Percentiles rank a stretch among this genome's conserved stretches.
These are phyloP conservation scores for Apiospora koreana DNA, from an alignment of 2,329 filamentous ascomycete genomes.

Conservation along the genomic window DNA sequence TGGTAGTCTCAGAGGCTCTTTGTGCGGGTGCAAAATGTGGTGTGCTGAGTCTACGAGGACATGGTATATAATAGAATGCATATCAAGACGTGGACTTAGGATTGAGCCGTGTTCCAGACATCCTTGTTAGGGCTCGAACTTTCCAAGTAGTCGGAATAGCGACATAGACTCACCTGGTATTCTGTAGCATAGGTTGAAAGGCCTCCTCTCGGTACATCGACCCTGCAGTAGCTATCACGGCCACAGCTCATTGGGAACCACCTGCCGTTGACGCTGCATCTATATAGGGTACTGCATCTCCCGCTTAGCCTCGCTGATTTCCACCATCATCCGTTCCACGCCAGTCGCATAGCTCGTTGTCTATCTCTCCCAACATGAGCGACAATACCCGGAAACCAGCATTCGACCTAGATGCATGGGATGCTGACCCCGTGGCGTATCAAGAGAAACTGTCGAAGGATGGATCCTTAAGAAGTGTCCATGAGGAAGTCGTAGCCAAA, in stretches of 20 bases:
- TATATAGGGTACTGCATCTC: not conserved
- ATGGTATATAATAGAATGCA: not conserved
- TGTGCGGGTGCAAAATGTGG: not conserved
- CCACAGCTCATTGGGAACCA: not conserved
- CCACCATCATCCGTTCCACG: not conserved
- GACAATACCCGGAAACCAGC: not conserved
- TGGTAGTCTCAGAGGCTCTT: not conserved
- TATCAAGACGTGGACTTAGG: too few species aligned
- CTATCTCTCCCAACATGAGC: not conserved
- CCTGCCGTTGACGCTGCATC: not conserved
- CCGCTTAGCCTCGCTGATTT: not conserved
- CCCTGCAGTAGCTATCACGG: not conserved
- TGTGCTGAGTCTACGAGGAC: not conserved
- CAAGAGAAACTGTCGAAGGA: not conserved
- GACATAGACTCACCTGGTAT: not conserved
- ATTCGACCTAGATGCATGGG: not conserved
- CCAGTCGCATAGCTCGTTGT: not conserved
- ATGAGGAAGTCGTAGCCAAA: not conserved
- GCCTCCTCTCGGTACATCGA: not conserved
- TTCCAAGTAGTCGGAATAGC: not conserved
- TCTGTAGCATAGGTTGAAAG: not conserved
- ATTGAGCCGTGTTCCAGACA: not conserved
- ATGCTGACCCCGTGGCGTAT: not conserved
- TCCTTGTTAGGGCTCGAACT: not conserved
- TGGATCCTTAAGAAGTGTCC: not conserved